A percentile compares a stretch with the other conserved stretches of the same genome.
These are phyloP conservation scores for Syzygium aqueum DNA, from an alignment of 345 rosid genomes.

Conservation along the genomic window DNA sequence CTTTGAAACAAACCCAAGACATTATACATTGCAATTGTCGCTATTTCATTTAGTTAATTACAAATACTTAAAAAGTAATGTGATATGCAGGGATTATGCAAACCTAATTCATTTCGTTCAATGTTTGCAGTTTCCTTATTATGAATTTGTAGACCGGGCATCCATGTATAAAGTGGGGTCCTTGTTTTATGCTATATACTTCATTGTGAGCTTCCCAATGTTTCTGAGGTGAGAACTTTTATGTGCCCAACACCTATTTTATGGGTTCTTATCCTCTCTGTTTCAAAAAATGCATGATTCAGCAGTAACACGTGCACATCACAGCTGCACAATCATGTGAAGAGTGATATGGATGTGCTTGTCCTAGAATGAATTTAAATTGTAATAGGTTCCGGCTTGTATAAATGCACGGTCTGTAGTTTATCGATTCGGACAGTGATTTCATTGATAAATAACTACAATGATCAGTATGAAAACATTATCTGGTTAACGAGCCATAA, in stretches of 20 bases:
- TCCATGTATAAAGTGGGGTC: conserved; percentile 96
- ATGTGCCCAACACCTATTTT: not conserved
- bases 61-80: not conserved
- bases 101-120: not conserved
- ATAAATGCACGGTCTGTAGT: not conserved
- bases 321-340: not conserved
- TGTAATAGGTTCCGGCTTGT: not conserved
- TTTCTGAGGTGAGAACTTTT: conserved; percentile 68
- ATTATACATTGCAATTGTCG: not conserved
- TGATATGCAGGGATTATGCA: not conserved
- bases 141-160: conserved; percentile 87
- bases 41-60: not conserved
- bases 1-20: not conserved
- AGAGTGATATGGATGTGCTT: not conserved
- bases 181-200: conserved; percentile 91
- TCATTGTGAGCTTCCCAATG: conserved; percentile 98
- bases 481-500: not conserved
- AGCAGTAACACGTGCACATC: not conserved
- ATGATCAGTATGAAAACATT: not conserved
- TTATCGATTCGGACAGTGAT: not conserved
- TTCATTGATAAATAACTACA: not conserved
- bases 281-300: not conserved
- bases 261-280: not conserved
- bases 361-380: not conserved
- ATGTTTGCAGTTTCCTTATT: conserved; percentile 85